Base-by-base conservation (phyloP, 257 asterid genomes). In the Gentiana dahurica region DNA sequence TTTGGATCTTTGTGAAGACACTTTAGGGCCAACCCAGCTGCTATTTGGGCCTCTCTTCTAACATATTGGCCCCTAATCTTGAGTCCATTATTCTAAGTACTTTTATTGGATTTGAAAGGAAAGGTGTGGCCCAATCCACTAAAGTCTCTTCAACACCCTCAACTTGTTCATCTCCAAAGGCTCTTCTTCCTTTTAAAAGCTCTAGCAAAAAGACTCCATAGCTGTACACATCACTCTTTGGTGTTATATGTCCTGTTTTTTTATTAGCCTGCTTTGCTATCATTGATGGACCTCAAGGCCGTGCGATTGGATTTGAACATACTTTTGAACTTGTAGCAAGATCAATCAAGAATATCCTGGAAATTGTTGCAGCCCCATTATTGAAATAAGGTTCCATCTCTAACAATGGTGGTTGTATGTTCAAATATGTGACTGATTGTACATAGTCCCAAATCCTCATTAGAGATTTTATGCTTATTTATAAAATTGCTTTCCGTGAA, bases 231-330 rank as follows among this genome's bases (percentile, higher is more conserved):
- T 77, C 83, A 37, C 57, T 77, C 70, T 77, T 68, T 4, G 80
- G 66, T 46, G 83, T 77, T 55, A 77, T 60, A 38, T 63, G 75
- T 10, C 83, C 80, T 77, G 76, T 61, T 12, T 11, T 24, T 24
- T 75, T 91, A 87, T 87, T 96, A 45, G 95, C 98, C 44, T 91
- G 98, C 73, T 83, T 91, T 72, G 95, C 94, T 51, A 61, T 75
- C 56, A 87, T 91, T 96, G 94, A 87, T 73, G 95, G 98, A 45
- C 77, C 87, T n/a, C 81, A 79, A 79, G 98, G 98, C 15, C 81
- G 71, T 64, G 83, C 77, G 52, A 82, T 91, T 65, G 98, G 98
- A 49, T 92, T 91, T 35, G 98, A 91, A 65, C 98, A 91, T 68
- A 87, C 87, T 67, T 95, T 95, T 0, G 92, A 91, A 67, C 70